A percentile compares a stretch with the other conserved stretches of the same genome.
phyloP scores from a whole-genome alignment of 148 eudicot genomes.

The Nyssa sinensis region DNA sequence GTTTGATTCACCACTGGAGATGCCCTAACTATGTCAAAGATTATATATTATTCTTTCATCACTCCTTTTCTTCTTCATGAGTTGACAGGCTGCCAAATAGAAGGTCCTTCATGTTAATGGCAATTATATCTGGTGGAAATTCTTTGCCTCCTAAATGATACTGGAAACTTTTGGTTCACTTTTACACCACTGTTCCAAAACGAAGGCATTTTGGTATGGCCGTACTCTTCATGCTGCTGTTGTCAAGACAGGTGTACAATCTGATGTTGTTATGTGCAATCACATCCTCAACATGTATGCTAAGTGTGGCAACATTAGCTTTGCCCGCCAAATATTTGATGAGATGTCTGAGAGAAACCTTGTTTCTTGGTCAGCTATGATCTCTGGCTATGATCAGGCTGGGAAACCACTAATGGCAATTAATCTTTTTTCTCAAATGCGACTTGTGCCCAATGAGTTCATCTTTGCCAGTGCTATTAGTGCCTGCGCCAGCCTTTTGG shows the following conservation, averaged over 20 bases:
- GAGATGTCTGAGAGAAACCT: constrained; percentile 45
- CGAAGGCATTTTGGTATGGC: constrained; percentile 25
- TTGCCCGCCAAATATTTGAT: constrained; percentile 31
- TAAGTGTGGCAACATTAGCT: constrained; percentile 25
- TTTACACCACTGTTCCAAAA: constrained; percentile 34
- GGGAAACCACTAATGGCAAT: constrained; percentile 29
- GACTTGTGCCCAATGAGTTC: constrained; percentile 42
- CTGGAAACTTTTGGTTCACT: constrained; percentile 31
- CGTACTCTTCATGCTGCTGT: constrained; percentile 34
- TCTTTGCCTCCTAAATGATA: constrained; percentile 22
- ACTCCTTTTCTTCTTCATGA: no score
- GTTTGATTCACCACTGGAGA: no score
- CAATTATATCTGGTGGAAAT: no score
- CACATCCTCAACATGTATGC: constrained; percentile 43
- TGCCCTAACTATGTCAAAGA: no score
- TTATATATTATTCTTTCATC: no score
- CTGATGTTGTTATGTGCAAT: constrained; percentile 23
- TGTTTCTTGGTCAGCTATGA: constrained; percentile 47
- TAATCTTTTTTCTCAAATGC: constrained; percentile 32
- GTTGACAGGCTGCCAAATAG: no score
- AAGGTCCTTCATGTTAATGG: no score
- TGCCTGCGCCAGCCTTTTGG: constrained; percentile 43
- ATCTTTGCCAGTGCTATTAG: constrained; percentile 49
- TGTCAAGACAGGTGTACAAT: constrained; percentile 28
- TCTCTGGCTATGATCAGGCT: constrained; percentile 53